phyloP scores from a whole-genome alignment of 2,329 filamentous ascomycete genomes.

The Colletotrichum paranaense region DNA sequence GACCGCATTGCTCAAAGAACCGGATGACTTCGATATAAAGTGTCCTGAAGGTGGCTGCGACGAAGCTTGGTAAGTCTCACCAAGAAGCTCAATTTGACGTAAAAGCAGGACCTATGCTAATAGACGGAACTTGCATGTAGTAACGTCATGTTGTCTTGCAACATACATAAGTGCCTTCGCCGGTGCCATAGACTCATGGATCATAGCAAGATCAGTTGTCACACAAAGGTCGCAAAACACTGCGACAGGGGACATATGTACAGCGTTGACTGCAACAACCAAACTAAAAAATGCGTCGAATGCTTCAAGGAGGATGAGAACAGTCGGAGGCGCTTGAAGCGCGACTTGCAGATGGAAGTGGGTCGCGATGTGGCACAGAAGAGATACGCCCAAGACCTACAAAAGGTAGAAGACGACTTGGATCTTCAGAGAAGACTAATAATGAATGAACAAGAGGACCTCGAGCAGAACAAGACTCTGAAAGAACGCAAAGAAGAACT shows the following conservation, averaged over 20 bases:
- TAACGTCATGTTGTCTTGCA: conserved; percentile 53
- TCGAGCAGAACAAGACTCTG: conserved; percentile 55
- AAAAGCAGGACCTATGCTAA: background rate
- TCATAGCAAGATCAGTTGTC: conserved; percentile 61
- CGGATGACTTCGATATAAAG: conserved; percentile 68
- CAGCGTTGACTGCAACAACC: conserved; percentile 56
- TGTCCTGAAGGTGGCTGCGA: conserved; percentile 79
- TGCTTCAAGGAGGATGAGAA: conserved; percentile 65
- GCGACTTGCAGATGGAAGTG: conserved; percentile 63
- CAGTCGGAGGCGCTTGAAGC: conserved; percentile 52
- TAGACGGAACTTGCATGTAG: background rate
- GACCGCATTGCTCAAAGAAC: conserved; percentile 55
- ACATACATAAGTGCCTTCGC: conserved; percentile 66
- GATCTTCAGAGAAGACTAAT: conserved; percentile 56
- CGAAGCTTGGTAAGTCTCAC: conserved; percentile 65
- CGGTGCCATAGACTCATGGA: conserved; percentile 72
- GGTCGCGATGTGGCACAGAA: conserved; percentile 56
- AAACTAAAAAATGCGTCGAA: conserved; percentile 56
- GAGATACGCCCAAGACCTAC: conserved; percentile 56
- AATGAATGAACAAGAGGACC: conserved; percentile 56
- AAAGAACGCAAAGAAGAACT: conserved; percentile 60
- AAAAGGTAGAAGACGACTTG: conserved; percentile 65
- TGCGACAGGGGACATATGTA: conserved; percentile 65
- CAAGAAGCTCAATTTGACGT: background rate
- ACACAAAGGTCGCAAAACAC: conserved; percentile 48